A percentile compares a stretch with the other conserved stretches of the same genome.
phyloP scores from a whole-genome alignment of 192 early-diverging fungal genomes.

The Backusella liffmaniae region DNA sequence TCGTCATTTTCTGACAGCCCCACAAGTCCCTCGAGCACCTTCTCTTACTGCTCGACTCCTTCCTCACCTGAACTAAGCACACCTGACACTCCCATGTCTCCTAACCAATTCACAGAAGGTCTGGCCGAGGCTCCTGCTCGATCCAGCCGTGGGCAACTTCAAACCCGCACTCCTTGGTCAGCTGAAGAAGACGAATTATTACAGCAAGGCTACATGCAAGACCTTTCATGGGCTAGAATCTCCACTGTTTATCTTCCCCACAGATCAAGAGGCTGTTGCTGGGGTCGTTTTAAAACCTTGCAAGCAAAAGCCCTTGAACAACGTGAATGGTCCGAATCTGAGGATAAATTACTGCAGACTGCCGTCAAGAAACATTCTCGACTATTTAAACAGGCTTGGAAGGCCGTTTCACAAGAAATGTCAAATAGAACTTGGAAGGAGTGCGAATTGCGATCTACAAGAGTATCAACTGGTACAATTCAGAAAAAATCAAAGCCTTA shows the following conservation, averaged over 20 bases:
- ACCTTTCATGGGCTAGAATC: constrained; percentile 27
- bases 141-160: not conserved
- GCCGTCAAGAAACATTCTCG: constrained; percentile 24
- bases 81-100: not conserved
- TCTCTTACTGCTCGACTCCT: not conserved
- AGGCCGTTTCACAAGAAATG: constrained; percentile 18
- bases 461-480: not conserved
- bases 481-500: not conserved
- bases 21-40: not conserved
- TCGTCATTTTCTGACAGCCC: constrained; percentile 13
- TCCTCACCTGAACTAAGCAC: not conserved
- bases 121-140: not conserved
- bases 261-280: constrained; percentile 28
- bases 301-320: constrained; percentile 14
- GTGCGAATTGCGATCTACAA: constrained; percentile 18
- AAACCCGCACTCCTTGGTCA: constrained; percentile 25
- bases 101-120: not conserved
- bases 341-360: constrained; percentile 14
- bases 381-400: constrained; percentile 32
- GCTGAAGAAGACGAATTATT: constrained; percentile 23
- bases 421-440: constrained; percentile 22
- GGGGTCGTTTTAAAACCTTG: constrained; percentile 27
- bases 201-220: constrained; percentile 27
- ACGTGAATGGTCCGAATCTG: constrained; percentile 20
- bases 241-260: constrained; percentile 28